Base-by-base conservation (phyloP, 345 rosid species). In the Syzygium aqueum region DNA sequence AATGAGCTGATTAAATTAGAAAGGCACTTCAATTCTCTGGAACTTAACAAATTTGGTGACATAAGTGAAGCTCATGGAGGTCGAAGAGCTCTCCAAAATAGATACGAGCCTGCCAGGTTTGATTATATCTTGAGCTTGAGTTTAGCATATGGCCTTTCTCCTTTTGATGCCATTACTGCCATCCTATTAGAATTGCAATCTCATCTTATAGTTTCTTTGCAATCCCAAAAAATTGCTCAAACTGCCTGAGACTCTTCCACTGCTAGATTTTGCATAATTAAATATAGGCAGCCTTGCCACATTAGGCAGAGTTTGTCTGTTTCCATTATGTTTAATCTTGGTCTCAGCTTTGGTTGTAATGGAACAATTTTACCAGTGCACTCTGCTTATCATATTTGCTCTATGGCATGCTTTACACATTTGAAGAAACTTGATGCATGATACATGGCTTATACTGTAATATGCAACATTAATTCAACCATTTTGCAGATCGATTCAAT, bases 11-110 rank as follows among this genome's bases (percentile, higher is more conserved):
- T 97, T 92, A 95, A 95, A 90, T 87, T 97, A 88, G 99, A 96
- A 93, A 94, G 98, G 89, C 96, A 95, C 89, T 97, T 96, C 91
- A 96, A 96, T 89, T 90, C 93, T 90, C 92, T 95, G 85, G 99
- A 97, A 92, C 94, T 95, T 61, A 91, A 95, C 87, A 94, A 93
- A 90, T 96, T 94, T 91, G 92, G 95, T 88, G 97, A 94, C 82
- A 90, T 86, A 87, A 91, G 84, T 86, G 94, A 93, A 86, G 90
- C 83, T 87, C 90, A 88, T 88, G 87, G 90, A 67, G 90, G 92
- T 89, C 91, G 91, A 87, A 91, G 92, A 91, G 89, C 91, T 88
- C 83, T 88, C 67, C 94, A 93, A 50, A 91, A 82, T 87, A 93
- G 92, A 94, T 90, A 88, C 80, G 92, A 93, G 80, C 91, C 95